phyloP scores from a whole-genome alignment of 768 basidiomycete species.

The Crepidotus variabilis region DNA sequence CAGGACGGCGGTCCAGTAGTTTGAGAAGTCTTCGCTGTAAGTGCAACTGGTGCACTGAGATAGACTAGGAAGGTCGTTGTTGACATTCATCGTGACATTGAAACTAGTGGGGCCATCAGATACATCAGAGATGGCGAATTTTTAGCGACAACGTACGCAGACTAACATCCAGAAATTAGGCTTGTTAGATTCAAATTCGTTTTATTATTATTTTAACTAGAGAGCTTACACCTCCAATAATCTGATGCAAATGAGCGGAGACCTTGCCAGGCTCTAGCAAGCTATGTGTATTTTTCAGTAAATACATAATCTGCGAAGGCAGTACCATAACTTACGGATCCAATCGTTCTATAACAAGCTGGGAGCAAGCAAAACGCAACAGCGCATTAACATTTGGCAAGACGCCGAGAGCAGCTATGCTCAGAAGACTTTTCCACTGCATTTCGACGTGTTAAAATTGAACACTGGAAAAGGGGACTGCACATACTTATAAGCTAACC shows the following conservation, averaged over 20 bases:
- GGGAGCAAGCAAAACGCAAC: constrained; percentile 19
- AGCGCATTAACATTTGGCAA: no score
- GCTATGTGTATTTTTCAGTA: background rate
- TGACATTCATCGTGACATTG: constrained; percentile 16
- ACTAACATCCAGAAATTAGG: constrained; percentile 1
- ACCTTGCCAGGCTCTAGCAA: constrained; percentile 15
- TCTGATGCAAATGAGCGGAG: constrained; percentile 16
- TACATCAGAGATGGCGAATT: background rate
- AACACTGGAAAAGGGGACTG: no score
- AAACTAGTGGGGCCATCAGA: constrained; percentile 7
- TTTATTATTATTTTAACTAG: background rate
- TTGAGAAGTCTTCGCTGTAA: constrained; percentile 18
- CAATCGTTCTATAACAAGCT: constrained; percentile 17
- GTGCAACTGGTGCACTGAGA: constrained; percentile 18
- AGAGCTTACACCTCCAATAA: constrained; percentile 12
- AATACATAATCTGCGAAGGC: no score
- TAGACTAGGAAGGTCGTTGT: constrained; percentile 12
- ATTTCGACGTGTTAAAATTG: no score
- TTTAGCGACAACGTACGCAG: constrained; percentile 7
- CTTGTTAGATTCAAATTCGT: background rate
- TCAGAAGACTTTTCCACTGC: no score
- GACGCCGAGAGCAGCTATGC: no score
- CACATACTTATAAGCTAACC: no score
- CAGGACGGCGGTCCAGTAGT: constrained; percentile 19
- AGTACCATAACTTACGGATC: constrained; percentile 13